phyloP scores from a whole-genome alignment of 2,329 filamentous ascomycete species.

The Ceratocystis albifundus region DNA sequence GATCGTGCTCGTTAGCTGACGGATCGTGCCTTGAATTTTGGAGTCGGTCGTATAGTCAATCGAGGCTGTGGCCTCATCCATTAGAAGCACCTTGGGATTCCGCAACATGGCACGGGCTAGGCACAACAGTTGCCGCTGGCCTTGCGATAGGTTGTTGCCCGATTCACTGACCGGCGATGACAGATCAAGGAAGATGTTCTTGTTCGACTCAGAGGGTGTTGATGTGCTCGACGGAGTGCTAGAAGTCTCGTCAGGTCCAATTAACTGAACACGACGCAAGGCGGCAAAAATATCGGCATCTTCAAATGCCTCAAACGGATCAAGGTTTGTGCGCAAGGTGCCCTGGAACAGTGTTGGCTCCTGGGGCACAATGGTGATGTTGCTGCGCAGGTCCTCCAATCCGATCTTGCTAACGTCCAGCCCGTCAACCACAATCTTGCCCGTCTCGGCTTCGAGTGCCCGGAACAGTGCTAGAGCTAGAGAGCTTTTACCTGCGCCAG shows the following conservation, averaged over 20 bases:
- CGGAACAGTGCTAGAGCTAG: slow-evolving; percentile 87
- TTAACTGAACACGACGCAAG: slow-evolving; percentile 77
- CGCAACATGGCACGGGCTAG: slow-evolving; percentile 88
- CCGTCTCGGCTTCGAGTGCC: slow-evolving; percentile 78
- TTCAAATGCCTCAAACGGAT: slow-evolving; percentile 79
- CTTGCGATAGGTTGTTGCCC: slow-evolving; percentile 87
- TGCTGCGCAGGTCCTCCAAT: slow-evolving; percentile 81
- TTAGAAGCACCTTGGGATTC: slow-evolving; percentile 82
- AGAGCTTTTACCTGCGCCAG: slow-evolving; percentile 93
- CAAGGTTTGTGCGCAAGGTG: slow-evolving; percentile 82
- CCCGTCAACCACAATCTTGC: slow-evolving; percentile 80
- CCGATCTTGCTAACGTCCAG: slow-evolving; percentile 86
- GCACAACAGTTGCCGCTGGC: slow-evolving; percentile 87
- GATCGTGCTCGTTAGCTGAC: slow-evolving; percentile 85
- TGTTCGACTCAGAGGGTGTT: slow-evolving; percentile 54
- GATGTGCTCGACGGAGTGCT: slow-evolving; percentile 24
- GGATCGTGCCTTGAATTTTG: slow-evolving; percentile 93
- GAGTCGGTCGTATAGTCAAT: slow-evolving; percentile 94
- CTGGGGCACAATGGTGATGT: slow-evolving; percentile 95
- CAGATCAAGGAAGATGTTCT: slow-evolving; percentile 87
- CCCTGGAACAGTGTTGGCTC: slow-evolving; percentile 91
- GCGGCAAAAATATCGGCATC: slow-evolving; percentile 84
- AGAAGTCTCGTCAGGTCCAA: slow-evolving; percentile 46
- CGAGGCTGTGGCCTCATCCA: slow-evolving; percentile 96
- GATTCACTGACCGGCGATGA: slow-evolving; percentile 76